These are phyloP conservation scores for Aspergillus kassunensis DNA, from an alignment of 495 filamentous ascomycete genomes.

Conservation along the genomic window DNA sequence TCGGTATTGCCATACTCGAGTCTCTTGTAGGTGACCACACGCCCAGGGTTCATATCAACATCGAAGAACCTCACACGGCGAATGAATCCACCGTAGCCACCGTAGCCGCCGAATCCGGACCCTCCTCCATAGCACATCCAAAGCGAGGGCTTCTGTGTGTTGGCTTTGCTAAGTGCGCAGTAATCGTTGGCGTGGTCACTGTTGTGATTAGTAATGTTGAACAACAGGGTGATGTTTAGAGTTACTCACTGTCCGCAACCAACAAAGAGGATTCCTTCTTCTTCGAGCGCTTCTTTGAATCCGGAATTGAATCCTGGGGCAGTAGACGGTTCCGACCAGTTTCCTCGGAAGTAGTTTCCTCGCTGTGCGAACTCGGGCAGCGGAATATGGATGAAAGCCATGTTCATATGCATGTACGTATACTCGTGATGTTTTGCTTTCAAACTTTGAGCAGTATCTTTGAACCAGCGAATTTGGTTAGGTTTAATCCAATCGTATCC, in stretches of 20 bases:
- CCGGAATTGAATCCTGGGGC: slow-evolving; percentile 84
- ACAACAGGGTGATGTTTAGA: neutral
- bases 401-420: slow-evolving; percentile 86
- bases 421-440: slow-evolving; percentile 74
- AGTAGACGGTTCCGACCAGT: slow-evolving; percentile 72
- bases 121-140: slow-evolving; percentile 99
- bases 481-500: slow-evolving; percentile 98
- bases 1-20: slow-evolving; percentile 77
- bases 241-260: slow-evolving; percentile 80
- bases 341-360: slow-evolving; percentile 53
- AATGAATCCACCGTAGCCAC: slow-evolving; percentile 79
- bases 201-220: neutral
- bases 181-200: slow-evolving; percentile 97
- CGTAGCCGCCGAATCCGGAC: slow-evolving; percentile 88
- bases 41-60: slow-evolving; percentile 81
- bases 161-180: slow-evolving; percentile 62
- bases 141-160: slow-evolving; percentile 57
- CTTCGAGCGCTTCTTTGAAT: slow-evolving; percentile 80
- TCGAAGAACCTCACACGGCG: slow-evolving; percentile 85
- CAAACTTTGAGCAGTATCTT: slow-evolving; percentile 63
- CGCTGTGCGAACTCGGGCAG: slow-evolving; percentile 74
- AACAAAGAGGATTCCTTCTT: slow-evolving; percentile 79
- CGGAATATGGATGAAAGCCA: slow-evolving; percentile 97
- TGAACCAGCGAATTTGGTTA: slow-evolving; percentile 93
- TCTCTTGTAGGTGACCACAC: slow-evolving; percentile 88